Percentiles rank a stretch among this genome's conserved stretches.
Conservation (phyloP, 371 early-diverging fungal species). For the Zopfochytrium polystomum region DNA sequence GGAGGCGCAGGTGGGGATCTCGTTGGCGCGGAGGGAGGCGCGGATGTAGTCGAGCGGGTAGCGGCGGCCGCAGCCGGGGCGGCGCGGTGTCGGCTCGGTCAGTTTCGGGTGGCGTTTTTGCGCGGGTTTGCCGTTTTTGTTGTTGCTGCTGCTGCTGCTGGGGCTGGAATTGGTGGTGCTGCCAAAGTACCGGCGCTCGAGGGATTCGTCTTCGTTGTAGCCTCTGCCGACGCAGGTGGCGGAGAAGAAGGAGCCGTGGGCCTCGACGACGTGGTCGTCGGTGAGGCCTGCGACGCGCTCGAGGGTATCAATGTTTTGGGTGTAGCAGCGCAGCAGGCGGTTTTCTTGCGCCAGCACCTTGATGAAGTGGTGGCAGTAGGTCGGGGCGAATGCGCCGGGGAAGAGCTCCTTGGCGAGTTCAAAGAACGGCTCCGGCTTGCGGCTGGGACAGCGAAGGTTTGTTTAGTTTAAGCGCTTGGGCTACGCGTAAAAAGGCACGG, state of each 20-base stretch:
- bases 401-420: conserved; percentile 86
- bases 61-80: conserved; percentile 44
- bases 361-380: conserved; percentile 87
- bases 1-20: background rate
- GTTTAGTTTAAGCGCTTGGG: background rate
- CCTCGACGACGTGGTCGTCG: conserved; percentile 69
- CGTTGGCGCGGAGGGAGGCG: conserved; percentile 25
- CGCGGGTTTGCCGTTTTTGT: conserved; percentile 17
- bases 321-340: conserved; percentile 88
- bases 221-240: background rate
- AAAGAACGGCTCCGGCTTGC: conserved; percentile 81
- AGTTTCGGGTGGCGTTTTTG: background rate
- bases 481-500: conserved; percentile 71
- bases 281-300: conserved; percentile 87
- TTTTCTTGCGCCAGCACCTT: conserved; percentile 77
- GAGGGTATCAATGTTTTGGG: conserved; percentile 97
- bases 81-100: background rate
- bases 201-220: background rate
- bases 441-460: conserved; percentile 8
- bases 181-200: conserved; percentile 2
- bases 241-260: conserved; percentile 63
- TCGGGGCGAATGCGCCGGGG: conserved; percentile 71
- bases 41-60: conserved; percentile 47
- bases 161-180: background rate
- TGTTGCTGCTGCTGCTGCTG: too few species aligned